Evolutionary conservation across 345 rosid genomes (phyloP).

Genomic region (Hibiscus tridactylites): DNA sequence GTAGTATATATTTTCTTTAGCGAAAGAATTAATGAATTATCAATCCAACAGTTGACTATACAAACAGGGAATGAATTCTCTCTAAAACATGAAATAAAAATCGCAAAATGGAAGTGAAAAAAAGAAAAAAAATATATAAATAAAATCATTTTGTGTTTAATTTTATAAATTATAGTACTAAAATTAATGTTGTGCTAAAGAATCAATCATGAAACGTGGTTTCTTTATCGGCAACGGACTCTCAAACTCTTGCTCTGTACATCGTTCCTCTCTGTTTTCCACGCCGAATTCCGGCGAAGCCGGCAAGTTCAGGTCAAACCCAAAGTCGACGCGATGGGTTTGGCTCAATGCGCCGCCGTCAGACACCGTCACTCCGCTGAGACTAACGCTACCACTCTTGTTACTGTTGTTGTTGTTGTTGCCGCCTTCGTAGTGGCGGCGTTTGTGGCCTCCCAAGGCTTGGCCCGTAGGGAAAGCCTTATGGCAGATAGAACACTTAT

Average conservation of each 20-base stretch:
- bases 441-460: slow-evolving; percentile 96
- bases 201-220: slow-evolving; percentile 33
- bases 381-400: slow-evolving; percentile 25
- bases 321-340: slow-evolving; percentile 42
- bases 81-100: slow-evolving; percentile 15
- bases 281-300: slow-evolving; percentile 53
- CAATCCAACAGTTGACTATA: background rate
- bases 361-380: slow-evolving; percentile 36
- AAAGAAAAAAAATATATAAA: background rate
- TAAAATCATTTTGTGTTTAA: background rate
- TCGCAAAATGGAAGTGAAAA: background rate
- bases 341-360: slow-evolving; percentile 29
- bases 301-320: slow-evolving; percentile 70
- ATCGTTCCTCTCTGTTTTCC: background rate
- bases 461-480: slow-evolving; percentile 85
- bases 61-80: slow-evolving; percentile 18
- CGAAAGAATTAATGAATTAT: slow-evolving; percentile 12
- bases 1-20: background rate
- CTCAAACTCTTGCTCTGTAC: slow-evolving; percentile 52
- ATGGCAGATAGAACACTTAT: slow-evolving; percentile 88
- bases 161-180: background rate
- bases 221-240: slow-evolving; percentile 64
- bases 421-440: slow-evolving; percentile 87
- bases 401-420: background rate
- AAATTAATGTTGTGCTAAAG: background rate